Evolutionary conservation across 371 early-diverging fungal genomes (phyloP).

Genomic region (Nosema muscidifuracis): DNA sequence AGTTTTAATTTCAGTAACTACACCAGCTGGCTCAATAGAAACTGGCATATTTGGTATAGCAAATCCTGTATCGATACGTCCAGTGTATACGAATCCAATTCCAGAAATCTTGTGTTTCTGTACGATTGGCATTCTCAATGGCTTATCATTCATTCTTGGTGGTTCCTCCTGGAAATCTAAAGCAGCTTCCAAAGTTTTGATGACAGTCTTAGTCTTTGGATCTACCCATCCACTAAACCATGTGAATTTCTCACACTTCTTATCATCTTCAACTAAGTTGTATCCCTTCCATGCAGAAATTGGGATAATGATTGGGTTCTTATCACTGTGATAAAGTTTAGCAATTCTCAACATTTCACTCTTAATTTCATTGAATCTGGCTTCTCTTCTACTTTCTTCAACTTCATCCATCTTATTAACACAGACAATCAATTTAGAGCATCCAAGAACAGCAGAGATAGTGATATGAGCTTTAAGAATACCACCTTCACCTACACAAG

Average conservation of each 20-base stretch:
- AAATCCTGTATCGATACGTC: constrained; percentile 88
- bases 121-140: constrained; percentile 82
- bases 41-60: constrained; percentile 83
- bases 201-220: constrained; percentile 64
- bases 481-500: constrained; percentile 67
- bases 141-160: constrained; percentile 81
- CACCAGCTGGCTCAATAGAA: constrained; percentile 50
- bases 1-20: constrained; percentile 55
- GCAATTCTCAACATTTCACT: constrained; percentile 95
- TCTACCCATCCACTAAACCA: constrained; percentile 65
- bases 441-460: constrained; percentile 86
- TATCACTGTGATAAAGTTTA: constrained; percentile 78
- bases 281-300: constrained; percentile 81
- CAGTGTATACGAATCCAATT: constrained; percentile 92
- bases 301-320: constrained; percentile 78
- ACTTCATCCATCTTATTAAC: constrained; percentile 96
- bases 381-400: constrained; percentile 71
- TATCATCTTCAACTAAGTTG: constrained; percentile 70
- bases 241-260: constrained; percentile 70
- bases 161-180: constrained; percentile 85
- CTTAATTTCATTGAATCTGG: constrained; percentile 75
- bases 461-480: constrained; percentile 90
- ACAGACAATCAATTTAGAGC: constrained; percentile 83
- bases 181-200: constrained; percentile 82
- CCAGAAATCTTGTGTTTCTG: constrained; percentile 93